phyloP scores from a whole-genome alignment of 1,139 yeast genomes.

The Candida anutae region DNA sequence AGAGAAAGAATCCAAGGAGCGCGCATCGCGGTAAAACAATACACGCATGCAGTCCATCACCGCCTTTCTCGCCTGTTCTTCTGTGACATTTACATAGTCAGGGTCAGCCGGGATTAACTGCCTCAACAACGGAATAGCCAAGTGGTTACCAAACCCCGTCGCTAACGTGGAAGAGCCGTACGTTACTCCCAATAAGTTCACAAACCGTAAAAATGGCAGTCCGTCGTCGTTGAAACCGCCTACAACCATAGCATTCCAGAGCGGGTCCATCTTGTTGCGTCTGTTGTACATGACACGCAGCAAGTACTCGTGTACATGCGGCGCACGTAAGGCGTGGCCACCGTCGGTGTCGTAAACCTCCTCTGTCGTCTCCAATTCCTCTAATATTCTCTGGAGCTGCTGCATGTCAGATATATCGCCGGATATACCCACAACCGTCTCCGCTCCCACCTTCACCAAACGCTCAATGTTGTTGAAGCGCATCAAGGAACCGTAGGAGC shows the following conservation, averaged over 20 bases:
- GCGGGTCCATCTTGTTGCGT: conserved; percentile 89
- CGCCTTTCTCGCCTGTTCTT: conserved; percentile 67
- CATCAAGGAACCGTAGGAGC: conserved; percentile 87
- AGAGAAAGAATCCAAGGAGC: conserved; percentile 80
- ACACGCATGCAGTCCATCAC: conserved; percentile 89
- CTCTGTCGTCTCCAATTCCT: conserved; percentile 64
- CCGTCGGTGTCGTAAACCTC: conserved; percentile 77
- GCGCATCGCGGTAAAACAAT: conserved; percentile 91
- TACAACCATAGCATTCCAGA: conserved; percentile 91
- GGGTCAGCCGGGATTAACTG: conserved; percentile 73
- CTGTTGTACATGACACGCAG: conserved; percentile 79
- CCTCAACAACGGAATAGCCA: conserved; percentile 89
- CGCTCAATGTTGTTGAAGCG: conserved; percentile 83
- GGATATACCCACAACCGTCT: conserved; percentile 85
- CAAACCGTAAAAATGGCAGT: conserved; percentile 71
- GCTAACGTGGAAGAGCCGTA: conserved; percentile 86
- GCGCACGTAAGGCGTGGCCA: conserved; percentile 67
- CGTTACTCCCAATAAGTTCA: conserved; percentile 86
- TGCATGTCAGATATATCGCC: conserved; percentile 97
- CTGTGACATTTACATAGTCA: conserved; percentile 61
- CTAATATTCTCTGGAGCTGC: conserved; percentile 65
- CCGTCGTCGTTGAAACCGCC: conserved; percentile 74
- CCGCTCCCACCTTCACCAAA: conserved; percentile 70
- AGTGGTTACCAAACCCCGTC: conserved; percentile 93
- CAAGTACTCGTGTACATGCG: conserved; percentile 82